Evolutionary conservation across 352 stramenopile species (phyloP).

Genomic region (Phytophthora sp.): DNA sequence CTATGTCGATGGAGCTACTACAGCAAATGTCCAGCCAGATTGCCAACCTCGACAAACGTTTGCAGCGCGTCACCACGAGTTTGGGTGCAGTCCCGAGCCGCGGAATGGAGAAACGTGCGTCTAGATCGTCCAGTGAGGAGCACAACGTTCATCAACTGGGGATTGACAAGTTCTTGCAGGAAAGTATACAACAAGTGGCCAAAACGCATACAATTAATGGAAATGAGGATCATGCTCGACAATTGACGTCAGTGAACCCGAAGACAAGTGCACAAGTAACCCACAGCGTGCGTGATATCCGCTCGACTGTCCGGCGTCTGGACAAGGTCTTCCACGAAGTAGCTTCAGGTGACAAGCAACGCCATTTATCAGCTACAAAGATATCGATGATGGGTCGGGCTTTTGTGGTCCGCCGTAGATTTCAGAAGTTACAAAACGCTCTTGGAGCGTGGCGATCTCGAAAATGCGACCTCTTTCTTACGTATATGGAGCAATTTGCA

Average conservation of each 20-base stretch:
- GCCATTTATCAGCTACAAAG: conserved; percentile 69
- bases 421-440: conserved; percentile 44
- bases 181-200: conserved; percentile 56
- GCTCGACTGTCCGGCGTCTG: conserved; percentile 65
- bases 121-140: neutral
- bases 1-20: conserved; percentile 30
- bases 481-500: conserved; percentile 68
- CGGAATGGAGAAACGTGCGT: neutral
- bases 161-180: conserved; percentile 59
- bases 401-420: conserved; percentile 62
- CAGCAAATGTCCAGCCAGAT: conserved; percentile 42
- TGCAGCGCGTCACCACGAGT: conserved; percentile 31
- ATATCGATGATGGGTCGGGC: conserved; percentile 60
- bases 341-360: conserved; percentile 74
- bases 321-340: conserved; percentile 84
- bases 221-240: neutral
- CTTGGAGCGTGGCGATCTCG: conserved; percentile 62
- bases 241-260: conserved; percentile 27
- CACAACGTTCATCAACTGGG: conserved; percentile 38
- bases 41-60: conserved; percentile 27
- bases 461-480: conserved; percentile 46
- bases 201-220: conserved; percentile 14
- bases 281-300: conserved; percentile 63
- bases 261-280: conserved; percentile 58
- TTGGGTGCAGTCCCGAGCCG: conserved; percentile 1